Percentiles rank a stretch among this genome's conserved stretches.
Evolutionary conservation across 192 early-diverging fungal genomes (phyloP).

Genomic region (Geranomyces michiganensis): DNA sequence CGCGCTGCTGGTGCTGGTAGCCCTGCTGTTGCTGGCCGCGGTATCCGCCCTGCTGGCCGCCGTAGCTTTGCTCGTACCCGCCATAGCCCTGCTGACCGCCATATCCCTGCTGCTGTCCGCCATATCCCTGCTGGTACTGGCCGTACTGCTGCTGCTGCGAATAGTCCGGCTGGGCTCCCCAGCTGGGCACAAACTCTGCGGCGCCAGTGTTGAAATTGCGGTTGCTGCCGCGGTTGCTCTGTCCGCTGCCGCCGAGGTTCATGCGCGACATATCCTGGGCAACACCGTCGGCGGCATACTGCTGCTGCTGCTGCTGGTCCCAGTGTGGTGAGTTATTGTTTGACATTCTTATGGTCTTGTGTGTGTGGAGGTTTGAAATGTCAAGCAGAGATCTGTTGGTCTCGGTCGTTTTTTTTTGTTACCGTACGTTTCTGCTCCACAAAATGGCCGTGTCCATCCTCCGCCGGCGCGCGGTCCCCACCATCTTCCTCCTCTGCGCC

Average conservation of each 20-base stretch:
- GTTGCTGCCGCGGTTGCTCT: conserved; percentile 19
- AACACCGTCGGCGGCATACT: not conserved
- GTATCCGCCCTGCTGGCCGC: conserved; percentile 23
- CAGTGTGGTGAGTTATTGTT: conserved; percentile 1
- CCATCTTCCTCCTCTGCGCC: too few relatives aligned
- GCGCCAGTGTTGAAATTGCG: conserved; percentile 40
- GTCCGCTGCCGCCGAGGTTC: conserved; percentile 12
- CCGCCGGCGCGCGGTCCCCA: too few relatives aligned
- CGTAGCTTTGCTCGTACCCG: conserved; percentile 21
- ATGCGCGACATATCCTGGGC: conserved; percentile 21
- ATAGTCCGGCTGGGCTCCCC: conserved; percentile 9
- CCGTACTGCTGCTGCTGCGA: conserved; percentile 20
- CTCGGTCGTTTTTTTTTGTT: too few relatives aligned
- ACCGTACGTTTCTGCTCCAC: too few relatives aligned
- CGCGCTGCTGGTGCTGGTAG: conserved; percentile 21
- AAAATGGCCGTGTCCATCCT: too few relatives aligned
- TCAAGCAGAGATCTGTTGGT: too few relatives aligned
- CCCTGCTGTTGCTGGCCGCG: conserved; percentile 29
- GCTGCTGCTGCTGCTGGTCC: conserved; percentile 12
- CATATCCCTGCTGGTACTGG: conserved; percentile 27
- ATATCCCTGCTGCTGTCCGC: conserved; percentile 22
- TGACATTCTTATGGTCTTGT: not conserved
- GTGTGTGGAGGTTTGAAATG: too few relatives aligned
- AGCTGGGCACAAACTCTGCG: conserved; percentile 51
- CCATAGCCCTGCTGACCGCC: not conserved